Conservation (phyloP, 2,329 filamentous ascomycete genomes). For the Teratosphaeriaceae sp. region DNA sequence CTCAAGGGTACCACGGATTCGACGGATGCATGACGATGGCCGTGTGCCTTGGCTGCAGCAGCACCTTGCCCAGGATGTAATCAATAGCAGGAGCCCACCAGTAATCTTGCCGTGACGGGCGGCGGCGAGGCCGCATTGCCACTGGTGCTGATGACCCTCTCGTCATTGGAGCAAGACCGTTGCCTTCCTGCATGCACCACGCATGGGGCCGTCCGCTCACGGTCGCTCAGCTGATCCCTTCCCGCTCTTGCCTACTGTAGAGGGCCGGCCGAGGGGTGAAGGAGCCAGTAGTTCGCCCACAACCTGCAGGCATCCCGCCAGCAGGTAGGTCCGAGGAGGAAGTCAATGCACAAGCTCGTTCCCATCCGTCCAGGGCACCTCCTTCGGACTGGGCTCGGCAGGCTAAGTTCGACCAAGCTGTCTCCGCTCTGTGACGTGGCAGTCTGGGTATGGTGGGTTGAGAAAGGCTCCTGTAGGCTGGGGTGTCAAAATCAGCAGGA, state of each 20-base stretch:
- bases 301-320: constrained; percentile 26
- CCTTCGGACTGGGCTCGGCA: constrained; percentile 28
- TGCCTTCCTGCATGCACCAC: constrained; percentile 17
- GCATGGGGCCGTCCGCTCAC: constrained; percentile 25
- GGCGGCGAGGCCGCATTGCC: constrained; percentile 30
- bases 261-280: constrained; percentile 38
- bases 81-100: constrained; percentile 26
- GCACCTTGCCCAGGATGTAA: background rate
- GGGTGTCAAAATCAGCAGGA: constrained; percentile 16
- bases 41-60: background rate
- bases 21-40: constrained; percentile 4
- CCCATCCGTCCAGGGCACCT: constrained; percentile 6
- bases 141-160: constrained; percentile 9
- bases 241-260: constrained; percentile 36
- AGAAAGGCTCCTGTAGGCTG: constrained; percentile 22
- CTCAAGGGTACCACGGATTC: constrained; percentile 1
- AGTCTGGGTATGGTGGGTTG: constrained; percentile 31
- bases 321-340: constrained; percentile 16
- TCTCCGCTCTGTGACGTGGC: constrained; percentile 50
- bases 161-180: constrained; percentile 13
- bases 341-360: constrained; percentile 14
- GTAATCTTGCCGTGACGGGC: constrained; percentile 42
- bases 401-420: constrained; percentile 43
- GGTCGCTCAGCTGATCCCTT: constrained; percentile 31
- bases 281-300: constrained; percentile 35